Evolutionary conservation across 352 stramenopile species (phyloP), one percentile per base, ranked within the genome.

Genomic region (Hyaloperonospora arabidopsidis): DNA sequence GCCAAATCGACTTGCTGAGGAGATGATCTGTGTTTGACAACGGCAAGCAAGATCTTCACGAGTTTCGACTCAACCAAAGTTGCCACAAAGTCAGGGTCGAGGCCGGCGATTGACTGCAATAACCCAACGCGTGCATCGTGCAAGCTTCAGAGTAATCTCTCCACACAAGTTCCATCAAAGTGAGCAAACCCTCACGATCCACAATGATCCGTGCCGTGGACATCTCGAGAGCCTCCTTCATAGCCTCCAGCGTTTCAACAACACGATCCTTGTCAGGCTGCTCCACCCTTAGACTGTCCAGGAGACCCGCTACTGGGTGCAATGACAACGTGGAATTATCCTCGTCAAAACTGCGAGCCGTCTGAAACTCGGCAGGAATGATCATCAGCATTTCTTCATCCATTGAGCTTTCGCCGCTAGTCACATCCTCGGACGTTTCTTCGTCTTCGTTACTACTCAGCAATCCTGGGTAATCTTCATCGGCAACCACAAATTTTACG

Each of bases 1-100:
- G 73, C 69, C n/a, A 77, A 51, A 8, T 81, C 66, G 17, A 84
- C 54, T 56, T 81, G 70, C 18, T 76, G 61, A 1, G 68, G 60
- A 49, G 67, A 68, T 12, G 63, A 66, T 18, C 65, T 52, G 23
- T 75, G 63, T 47, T 73, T 74, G 3, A 84, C 54, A 6, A 81
- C 69, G 18, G 66, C 54, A 13, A 78, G 65, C 8, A 84, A 25
- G 23, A 81, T 67, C 43, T 70, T 71, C 13, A 84, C 67, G 15
- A 72, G 58, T 43, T 76, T 74, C 8, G 58, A 74, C 12, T 72
- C 66, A 2, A 84, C 61, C 17, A 84, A 57, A 21, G 54, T 54
- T n/a, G 52, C 49, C 32, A 77, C 70, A 28, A 76, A 79, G 5
- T 74, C 63, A 11, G 63, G 29, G n/a, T 57, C 63, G 10, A 79